Percentiles rank a stretch among this genome's conserved stretches.
Evolutionary conservation across 2,329 filamentous ascomycete species (phyloP).

Genomic region (Zasmidium citrigriseum): DNA sequence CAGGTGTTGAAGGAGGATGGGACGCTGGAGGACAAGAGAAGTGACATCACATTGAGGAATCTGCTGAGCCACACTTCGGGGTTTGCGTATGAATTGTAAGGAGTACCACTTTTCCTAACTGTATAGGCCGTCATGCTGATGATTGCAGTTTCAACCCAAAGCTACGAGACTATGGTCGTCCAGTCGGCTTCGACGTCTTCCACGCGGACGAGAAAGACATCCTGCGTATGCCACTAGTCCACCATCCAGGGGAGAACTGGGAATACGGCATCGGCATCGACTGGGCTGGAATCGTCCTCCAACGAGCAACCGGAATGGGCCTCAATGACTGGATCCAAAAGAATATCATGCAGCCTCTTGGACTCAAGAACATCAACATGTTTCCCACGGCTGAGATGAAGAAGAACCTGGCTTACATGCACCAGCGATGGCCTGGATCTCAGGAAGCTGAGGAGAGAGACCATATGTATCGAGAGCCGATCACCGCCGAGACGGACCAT

Average conservation of each 20-base stretch:
- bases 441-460: constrained; percentile 41
- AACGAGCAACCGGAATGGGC: constrained; percentile 44
- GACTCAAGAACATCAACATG: constrained; percentile 55
- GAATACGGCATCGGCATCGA: constrained; percentile 55
- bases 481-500: constrained; percentile 46
- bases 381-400: constrained; percentile 58
- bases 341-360: constrained; percentile 49
- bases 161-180: constrained; percentile 44
- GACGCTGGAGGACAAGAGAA: constrained; percentile 44
- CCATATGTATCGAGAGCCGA: constrained; percentile 52
- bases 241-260: constrained; percentile 65
- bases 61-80: constrained; percentile 53
- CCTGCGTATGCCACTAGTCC: constrained; percentile 55
- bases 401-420: constrained; percentile 58
- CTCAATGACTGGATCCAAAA: constrained; percentile 50
- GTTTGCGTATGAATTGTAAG: constrained; percentile 50
- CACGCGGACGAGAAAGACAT: constrained; percentile 53
- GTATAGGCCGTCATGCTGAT: no score
- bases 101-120: no score
- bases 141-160: constrained; percentile 42
- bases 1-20: constrained; percentile 44
- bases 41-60: constrained; percentile 53
- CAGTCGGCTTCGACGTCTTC: constrained; percentile 60
- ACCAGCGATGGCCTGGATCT: constrained; percentile 48
- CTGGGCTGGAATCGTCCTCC: constrained; percentile 52